Evolutionary conservation across 2,329 filamentous ascomycete species (phyloP).

Genomic region (Stagonosporopsis tanaceti): DNA sequence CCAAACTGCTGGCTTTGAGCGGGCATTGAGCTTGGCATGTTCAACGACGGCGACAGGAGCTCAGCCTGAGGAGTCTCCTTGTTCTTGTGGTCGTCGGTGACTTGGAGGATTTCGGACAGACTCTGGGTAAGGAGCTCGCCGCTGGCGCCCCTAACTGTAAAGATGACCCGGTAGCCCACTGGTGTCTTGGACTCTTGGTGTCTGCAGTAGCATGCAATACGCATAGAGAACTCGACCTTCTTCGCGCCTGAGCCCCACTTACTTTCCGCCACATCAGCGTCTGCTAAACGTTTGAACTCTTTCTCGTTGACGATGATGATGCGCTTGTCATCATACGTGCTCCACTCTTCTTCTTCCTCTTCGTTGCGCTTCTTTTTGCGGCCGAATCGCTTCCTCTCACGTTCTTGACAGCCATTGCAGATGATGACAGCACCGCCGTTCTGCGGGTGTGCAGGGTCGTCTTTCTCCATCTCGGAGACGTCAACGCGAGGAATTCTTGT

Average conservation of each 20-base stretch:
- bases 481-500: constrained; percentile 48
- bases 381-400: constrained; percentile 88
- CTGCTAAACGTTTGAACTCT: constrained; percentile 47
- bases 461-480: constrained; percentile 58
- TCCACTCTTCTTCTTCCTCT: constrained; percentile 88
- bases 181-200: constrained; percentile 88
- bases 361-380: constrained; percentile 89
- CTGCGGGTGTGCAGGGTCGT: constrained; percentile 75
- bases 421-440: constrained; percentile 96
- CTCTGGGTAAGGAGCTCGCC: constrained; percentile 82
- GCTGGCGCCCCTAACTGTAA: constrained; percentile 85
- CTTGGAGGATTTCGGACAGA: constrained; percentile 83
- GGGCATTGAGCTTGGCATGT: constrained; percentile 28
- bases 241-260: constrained; percentile 58
- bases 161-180: constrained; percentile 85
- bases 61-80: constrained; percentile 39
- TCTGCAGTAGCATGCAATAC: constrained; percentile 95
- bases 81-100: constrained; percentile 96
- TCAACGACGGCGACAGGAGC: constrained; percentile 29
- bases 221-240: constrained; percentile 88
- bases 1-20: constrained; percentile 21
- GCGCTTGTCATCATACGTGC: constrained; percentile 58
- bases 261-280: constrained; percentile 29
- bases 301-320: constrained; percentile 52
- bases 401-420: constrained; percentile 87